Base-by-base conservation (phyloP, 2,329 filamentous ascomycete species). In the Aplosporella prunicola region DNA sequence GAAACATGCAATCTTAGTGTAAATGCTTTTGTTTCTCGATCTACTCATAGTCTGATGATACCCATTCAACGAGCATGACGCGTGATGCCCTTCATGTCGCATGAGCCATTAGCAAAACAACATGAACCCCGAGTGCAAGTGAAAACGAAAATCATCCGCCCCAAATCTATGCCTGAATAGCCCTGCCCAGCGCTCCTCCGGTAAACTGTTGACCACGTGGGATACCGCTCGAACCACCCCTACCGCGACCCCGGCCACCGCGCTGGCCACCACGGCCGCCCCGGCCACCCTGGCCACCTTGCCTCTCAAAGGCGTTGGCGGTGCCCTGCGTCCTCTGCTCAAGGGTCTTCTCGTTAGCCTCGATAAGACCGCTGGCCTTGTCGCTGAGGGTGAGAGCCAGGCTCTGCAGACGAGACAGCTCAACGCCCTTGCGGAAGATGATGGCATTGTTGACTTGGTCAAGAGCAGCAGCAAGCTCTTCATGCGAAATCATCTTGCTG, bases 401-500 rank as follows among this genome's bases (percentile, higher is more conserved):
- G 61, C 85, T 94, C 68, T 98, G 91, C 47, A 98, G 77, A 51
- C 93, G 80, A 56, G 86, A 94, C 47, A 98, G 78, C 72, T 98
- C 93, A 45, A 98, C 91, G 42, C 91, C 93, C 79, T 98, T 96
- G 64, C 91, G 82, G 84, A 98, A 98, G 68, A 96, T 91, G 64
- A 98, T 86, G 35, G 86, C 93, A 50, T 83, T 80, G 55, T 93
- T 95, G 66, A 98, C 89, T 67, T 98, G 91, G 69, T 98, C 93
- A 18, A 98, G 78, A 24, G 91, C 93, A 28, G 91, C 91, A 8
- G 84, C 85, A 33, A 98, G 80, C 65, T 98, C 91, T 66, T 98
- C 91, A 69, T 98, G 91, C 54, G 87, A 93, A 63, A 98, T 96
- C 91, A 98, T 98, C 72, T 93, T 93, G 74, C 86, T 93, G 55